Percentiles rank a stretch among this genome's conserved stretches.
Conservation (phyloP, 2,329 filamentous ascomycete species). For the Arthrobotrys megalospora region DNA sequence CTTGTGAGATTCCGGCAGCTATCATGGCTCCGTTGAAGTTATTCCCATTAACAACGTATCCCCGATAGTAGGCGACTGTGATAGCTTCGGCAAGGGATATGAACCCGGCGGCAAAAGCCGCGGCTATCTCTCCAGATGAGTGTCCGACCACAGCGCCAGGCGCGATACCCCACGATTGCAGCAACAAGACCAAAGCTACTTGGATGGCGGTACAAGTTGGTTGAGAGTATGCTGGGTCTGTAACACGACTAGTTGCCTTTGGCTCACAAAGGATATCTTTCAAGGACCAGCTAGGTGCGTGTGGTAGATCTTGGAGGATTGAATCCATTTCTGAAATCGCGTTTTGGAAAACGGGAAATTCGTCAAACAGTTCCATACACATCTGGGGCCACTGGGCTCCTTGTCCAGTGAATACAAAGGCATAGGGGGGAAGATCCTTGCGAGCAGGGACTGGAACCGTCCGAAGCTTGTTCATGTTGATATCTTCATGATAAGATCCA, state of each 20-base stretch:
- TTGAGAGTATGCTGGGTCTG: conserved; percentile 69
- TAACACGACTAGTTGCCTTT: conserved; percentile 12
- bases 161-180: conserved; percentile 65
- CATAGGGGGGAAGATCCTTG: neutral
- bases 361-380: conserved; percentile 67
- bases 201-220: conserved; percentile 73
- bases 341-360: conserved; percentile 21
- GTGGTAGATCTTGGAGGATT: conserved; percentile 28
- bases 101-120: conserved; percentile 68
- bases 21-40: conserved; percentile 67
- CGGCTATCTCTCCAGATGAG: conserved; percentile 70
- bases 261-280: conserved; percentile 1
- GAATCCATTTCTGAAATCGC: conserved; percentile 25
- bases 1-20: conserved; percentile 66
- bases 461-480: neutral
- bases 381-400: conserved; percentile 70
- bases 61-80: conserved; percentile 68
- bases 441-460: neutral
- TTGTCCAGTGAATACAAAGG: conserved; percentile 69
- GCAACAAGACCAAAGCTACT: conserved; percentile 69
- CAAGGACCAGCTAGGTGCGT: conserved; percentile 62
- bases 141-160: conserved; percentile 68
- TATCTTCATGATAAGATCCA: neutral
- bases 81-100: conserved; percentile 67
- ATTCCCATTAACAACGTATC: conserved; percentile 61